Evolutionary conservation across 2,329 filamentous ascomycete species (phyloP), one percentile per base, ranked within the genome.

Genomic region (Aspergillus sp.): DNA sequence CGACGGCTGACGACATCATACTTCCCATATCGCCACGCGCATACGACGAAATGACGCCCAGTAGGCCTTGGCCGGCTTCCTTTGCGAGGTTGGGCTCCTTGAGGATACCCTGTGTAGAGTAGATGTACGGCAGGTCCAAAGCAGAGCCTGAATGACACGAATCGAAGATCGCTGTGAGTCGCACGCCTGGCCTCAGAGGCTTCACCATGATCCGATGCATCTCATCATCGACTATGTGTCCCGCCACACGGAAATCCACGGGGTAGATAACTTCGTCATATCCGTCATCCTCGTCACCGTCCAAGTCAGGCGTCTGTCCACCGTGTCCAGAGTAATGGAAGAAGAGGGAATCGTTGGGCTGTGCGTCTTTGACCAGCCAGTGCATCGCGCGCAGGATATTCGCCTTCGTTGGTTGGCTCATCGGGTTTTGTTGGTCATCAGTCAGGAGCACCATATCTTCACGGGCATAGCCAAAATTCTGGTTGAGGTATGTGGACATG

Each of bases 391-490:
- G 85, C 38, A 98, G 76, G 55, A 98, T 96, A 71, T 98, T 98
- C 65, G 91, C 89, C 75, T 97, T 97, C 5, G 92, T 96, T 8
- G 93, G 93, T 77, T 96, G 91, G 76, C 91, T 96, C 90, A 97
- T 96, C 24, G 91, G 91, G 67, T 96, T 96, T 73, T 96, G 91
- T 78, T 97, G 93, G 72, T 98, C 93, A 71, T 98, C 93, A 39
- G 93, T 97, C 72, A 98, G 83, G 61, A 95, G 88, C 18, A 98
- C 93, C 93, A 98, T 98, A 71, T 98, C 93, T 75, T 97, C 93
- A 57, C 92, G 83, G 76, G 91, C 92, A 75, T 98, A 98, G 30
- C 90, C 90, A 74, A 96, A 97, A 70, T 91, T 87, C 74, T 93
- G 86, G 62, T 91, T 90, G 57, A 98, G 80, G 71, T 96, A 98